A percentile compares a stretch with the other conserved stretches of the same genome.
Conservation (phyloP, 1,139 yeast species). For the Protomyces inundatus region DNA sequence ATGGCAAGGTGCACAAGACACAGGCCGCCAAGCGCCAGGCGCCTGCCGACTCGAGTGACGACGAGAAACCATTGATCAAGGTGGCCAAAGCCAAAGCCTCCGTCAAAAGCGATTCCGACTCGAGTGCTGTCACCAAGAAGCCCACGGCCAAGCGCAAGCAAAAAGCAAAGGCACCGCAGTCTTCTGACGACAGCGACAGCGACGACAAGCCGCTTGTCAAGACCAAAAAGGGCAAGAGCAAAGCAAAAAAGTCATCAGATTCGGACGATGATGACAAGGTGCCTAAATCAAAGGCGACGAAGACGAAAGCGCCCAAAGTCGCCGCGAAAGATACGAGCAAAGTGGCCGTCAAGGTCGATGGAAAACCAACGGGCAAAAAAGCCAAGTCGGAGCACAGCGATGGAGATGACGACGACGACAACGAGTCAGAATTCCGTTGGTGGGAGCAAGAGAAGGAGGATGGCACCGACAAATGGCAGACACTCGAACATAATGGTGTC, state of each 20-base stretch:
- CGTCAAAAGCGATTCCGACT: slow-evolving; percentile 19
- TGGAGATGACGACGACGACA: slow-evolving; percentile 49
- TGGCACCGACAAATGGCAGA: slow-evolving; percentile 77
- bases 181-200: neutral
- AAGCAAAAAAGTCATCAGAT: neutral
- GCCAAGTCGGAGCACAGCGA: slow-evolving; percentile 26
- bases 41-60: slow-evolving; percentile 1
- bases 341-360: slow-evolving; percentile 6
- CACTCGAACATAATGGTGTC: slow-evolving; percentile 83
- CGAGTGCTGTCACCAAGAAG: neutral
- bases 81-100: neutral
- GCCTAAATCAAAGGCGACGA: neutral
- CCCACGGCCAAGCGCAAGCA: neutral
- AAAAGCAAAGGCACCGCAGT: neutral
- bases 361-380: slow-evolving; percentile 20
- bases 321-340: neutral
- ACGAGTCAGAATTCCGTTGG: slow-evolving; percentile 66
- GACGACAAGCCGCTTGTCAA: neutral
- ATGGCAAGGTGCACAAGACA: neutral
- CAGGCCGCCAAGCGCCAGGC: neutral
- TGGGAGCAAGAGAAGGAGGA: slow-evolving; percentile 79
- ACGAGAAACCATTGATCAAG: slow-evolving; percentile 6
- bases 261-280: neutral
- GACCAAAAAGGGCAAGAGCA: neutral
- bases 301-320: slow-evolving; percentile 11